Percentiles rank a stretch among this genome's conserved stretches.
Conservation (phyloP, 768 basidiomycete genomes). For the Psilocybe cubensis region DNA sequence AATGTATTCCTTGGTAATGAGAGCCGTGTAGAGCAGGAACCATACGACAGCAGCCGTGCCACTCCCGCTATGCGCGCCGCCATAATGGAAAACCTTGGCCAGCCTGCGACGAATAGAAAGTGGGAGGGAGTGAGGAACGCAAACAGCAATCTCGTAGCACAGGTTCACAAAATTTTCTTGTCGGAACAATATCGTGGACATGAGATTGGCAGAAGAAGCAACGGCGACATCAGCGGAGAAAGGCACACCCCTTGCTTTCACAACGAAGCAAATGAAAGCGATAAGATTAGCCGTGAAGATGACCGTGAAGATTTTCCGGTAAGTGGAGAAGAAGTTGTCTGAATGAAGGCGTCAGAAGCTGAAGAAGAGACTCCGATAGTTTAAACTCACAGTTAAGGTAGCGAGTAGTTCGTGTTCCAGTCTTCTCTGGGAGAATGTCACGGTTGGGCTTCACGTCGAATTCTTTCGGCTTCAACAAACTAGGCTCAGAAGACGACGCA, state of each 20-base stretch:
- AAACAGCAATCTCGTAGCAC: slow-evolving; percentile 48
- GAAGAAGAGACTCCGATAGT: slow-evolving; percentile 37
- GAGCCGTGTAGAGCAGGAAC: slow-evolving; percentile 51
- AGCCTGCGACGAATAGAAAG: slow-evolving; percentile 46
- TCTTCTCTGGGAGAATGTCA: slow-evolving; percentile 27
- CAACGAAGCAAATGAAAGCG: slow-evolving; percentile 45
- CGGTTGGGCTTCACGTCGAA: slow-evolving; percentile 26
- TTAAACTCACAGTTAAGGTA: slow-evolving; percentile 31
- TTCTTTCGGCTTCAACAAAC: slow-evolving; percentile 25
- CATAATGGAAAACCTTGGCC: slow-evolving; percentile 58
- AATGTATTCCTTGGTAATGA: slow-evolving; percentile 41
- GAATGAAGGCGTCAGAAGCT: background rate
- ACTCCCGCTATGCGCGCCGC: slow-evolving; percentile 57
- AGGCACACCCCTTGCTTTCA: slow-evolving; percentile 35
- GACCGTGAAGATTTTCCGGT: slow-evolving; percentile 57
- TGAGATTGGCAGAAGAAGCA: slow-evolving; percentile 46
- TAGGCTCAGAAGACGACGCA: slow-evolving; percentile 22
- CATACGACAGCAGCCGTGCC: slow-evolving; percentile 56
- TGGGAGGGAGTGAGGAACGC: slow-evolving; percentile 39
- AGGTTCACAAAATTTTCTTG: slow-evolving; percentile 59
- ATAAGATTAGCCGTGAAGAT: slow-evolving; percentile 55
- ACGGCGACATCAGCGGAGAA: slow-evolving; percentile 40
- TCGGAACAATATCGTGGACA: slow-evolving; percentile 44
- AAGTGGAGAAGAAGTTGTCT: slow-evolving; percentile 41
- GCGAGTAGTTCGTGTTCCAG: slow-evolving; percentile 9